Base-by-base conservation (phyloP, 2,329 filamentous ascomycete genomes). In the Paecilomyces sp. region DNA sequence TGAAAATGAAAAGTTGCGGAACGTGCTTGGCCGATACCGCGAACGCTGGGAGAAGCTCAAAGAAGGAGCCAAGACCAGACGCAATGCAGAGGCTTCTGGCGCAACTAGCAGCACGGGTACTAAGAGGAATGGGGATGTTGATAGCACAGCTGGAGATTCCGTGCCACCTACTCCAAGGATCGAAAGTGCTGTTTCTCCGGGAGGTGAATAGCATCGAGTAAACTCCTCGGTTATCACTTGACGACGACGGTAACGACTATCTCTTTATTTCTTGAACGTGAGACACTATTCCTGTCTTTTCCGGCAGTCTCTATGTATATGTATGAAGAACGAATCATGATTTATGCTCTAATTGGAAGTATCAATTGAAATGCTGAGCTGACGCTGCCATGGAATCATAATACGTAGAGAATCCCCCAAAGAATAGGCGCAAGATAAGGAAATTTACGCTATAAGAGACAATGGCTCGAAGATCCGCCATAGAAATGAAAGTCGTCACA, bases 11-110 rank as follows among this genome's bases (percentile, higher is more conserved):
- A 86, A 85, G 70, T 71, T 87, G 55, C 79, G 77, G 58, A 77
- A 74, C 50, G 80, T 83, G 6, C 71, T 88, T 13, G 78, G 74
- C 0, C 75, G 81, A 59, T 89, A 89, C 69, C 72, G 84, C 56
- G 83, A 87, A 59, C 81, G 85, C 61, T 90, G 86, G 85, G 86
- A 89, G 71, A 85, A 84, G 65, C 72, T 90, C 64, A 88, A 89
- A 71, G 84, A 86, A 54, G 84, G 85, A 0, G 87, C 87, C 1
- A 82, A 74, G 58, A 73, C 70, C 7, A 66, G 73, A 50, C 68
- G 73, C 15, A 63, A 55, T 41, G 59, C 60, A 3, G 58, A 59
- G 12, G 59, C 55, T 6, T 30, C 57, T 51, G 59, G 47, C 12
- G 57, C 56, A 28, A 25, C n/a, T 53, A 53, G n/a, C 22, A n/a